These are phyloP conservation scores for Biscutella laevigata DNA, from an alignment of 441 rosid genomes.

Conservation along the genomic window DNA sequence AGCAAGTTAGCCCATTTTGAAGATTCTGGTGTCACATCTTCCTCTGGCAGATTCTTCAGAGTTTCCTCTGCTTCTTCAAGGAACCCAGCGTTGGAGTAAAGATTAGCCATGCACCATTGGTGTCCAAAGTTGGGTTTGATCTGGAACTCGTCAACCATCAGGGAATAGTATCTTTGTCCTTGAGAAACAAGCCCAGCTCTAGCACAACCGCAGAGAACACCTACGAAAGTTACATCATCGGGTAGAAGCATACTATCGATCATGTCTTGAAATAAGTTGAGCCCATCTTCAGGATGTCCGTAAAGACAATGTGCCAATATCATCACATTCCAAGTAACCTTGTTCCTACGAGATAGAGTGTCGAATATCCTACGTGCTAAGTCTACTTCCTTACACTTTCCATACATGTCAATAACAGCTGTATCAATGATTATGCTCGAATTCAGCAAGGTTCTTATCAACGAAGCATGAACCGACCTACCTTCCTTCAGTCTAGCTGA, in stretches of 20 bases:
- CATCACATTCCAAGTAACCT: slow-evolving; percentile 53
- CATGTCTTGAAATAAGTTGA: slow-evolving; percentile 32
- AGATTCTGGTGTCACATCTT: slow-evolving; percentile 34
- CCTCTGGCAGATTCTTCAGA: slow-evolving; percentile 30
- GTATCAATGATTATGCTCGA: slow-evolving; percentile 32
- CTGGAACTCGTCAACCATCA: slow-evolving; percentile 35
- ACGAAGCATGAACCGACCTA: slow-evolving; percentile 44
- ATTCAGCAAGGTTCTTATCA: slow-evolving; percentile 23
- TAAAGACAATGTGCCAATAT: slow-evolving; percentile 51
- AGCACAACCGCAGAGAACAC: slow-evolving; percentile 45
- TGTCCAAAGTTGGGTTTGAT: slow-evolving; percentile 52
- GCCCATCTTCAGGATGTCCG: slow-evolving; percentile 41
- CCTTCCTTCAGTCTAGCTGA: slow-evolving; percentile 48
- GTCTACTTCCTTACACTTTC: slow-evolving; percentile 38
- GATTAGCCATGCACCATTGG: slow-evolving; percentile 54
- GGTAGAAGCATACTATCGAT: slow-evolving; percentile 20
- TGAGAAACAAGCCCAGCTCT: slow-evolving; percentile 30
- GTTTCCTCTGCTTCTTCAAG: slow-evolving; percentile 34
- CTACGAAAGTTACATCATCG: slow-evolving; percentile 39
- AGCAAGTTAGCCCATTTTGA: slow-evolving; percentile 46
- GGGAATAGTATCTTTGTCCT: slow-evolving; percentile 32
- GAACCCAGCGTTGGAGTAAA: slow-evolving; percentile 28
- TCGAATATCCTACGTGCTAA: slow-evolving; percentile 37
- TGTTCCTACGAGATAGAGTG: slow-evolving; percentile 27
- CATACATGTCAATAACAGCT: slow-evolving; percentile 43